These are phyloP conservation scores for Picochlorum sp. DNA, from an alignment of 139 green algal species.

Conservation along the genomic window DNA sequence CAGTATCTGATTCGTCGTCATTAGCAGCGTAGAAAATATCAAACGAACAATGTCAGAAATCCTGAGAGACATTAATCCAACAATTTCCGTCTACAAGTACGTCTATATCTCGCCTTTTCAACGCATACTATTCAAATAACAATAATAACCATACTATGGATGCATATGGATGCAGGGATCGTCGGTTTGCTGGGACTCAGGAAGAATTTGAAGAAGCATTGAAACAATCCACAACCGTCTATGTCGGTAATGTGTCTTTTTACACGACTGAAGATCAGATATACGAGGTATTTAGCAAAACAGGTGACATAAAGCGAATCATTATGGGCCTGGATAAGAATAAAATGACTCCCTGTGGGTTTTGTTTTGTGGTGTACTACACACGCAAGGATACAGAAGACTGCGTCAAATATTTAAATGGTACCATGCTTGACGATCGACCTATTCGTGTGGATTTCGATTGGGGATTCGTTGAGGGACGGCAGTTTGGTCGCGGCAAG, in stretches of 20 bases:
- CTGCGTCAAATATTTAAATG: slow-evolving; percentile 82
- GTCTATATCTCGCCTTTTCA: background rate
- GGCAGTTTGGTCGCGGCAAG: slow-evolving; percentile 87
- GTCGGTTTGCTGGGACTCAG: slow-evolving; percentile 69
- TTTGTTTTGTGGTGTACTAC: slow-evolving; percentile 93
- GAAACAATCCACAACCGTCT: slow-evolving; percentile 73
- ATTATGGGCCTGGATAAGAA: slow-evolving; percentile 95
- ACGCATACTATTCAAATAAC: background rate
- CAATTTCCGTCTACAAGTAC: slow-evolving; percentile 17
- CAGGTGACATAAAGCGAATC: slow-evolving; percentile 77
- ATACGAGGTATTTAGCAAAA: slow-evolving; percentile 69
- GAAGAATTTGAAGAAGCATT: slow-evolving; percentile 76
- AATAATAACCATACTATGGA: too few relatives aligned
- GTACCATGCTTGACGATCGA: slow-evolving; percentile 86
- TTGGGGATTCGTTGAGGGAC: slow-evolving; percentile 92
- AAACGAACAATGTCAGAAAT: slow-evolving; percentile 14
- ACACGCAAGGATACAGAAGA: slow-evolving; percentile 68
- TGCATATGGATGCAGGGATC: slow-evolving; percentile 54
- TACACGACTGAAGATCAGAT: slow-evolving; percentile 97
- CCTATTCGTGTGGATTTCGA: slow-evolving; percentile 93
- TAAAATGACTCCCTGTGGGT: slow-evolving; percentile 90
- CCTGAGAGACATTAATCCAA: slow-evolving; percentile 20
- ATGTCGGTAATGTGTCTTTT: slow-evolving; percentile 97
- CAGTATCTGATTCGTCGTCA: too few relatives aligned
- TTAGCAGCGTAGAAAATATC: too few relatives aligned